Percentiles rank a stretch among this genome's conserved stretches.
Conservation (phyloP, 352 stramenopile species). For the Phytophthora pisi region DNA sequence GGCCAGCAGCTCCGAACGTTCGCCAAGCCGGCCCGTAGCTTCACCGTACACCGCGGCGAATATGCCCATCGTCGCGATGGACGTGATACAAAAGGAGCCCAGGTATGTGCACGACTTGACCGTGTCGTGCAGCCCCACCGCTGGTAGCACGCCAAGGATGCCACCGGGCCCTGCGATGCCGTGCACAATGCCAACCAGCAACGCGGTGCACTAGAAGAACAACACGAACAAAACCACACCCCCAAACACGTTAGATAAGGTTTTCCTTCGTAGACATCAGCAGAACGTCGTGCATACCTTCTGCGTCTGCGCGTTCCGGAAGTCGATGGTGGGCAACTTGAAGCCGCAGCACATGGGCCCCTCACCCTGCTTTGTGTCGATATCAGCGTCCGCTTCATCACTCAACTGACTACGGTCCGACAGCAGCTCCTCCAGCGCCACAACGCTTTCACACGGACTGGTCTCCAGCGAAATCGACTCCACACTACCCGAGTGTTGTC, state of each 20-base stretch:
- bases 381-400: conserved; percentile 26
- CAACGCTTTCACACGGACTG: conserved; percentile 60
- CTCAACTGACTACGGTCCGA: conserved; percentile 30
- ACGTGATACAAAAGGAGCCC: conserved; percentile 88
- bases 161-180: conserved; percentile 83
- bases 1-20: conserved; percentile 75
- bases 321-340: conserved; percentile 58
- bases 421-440: conserved; percentile 59
- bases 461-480: conserved; percentile 44
- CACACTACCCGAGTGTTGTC: conserved; percentile 28
- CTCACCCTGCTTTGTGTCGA: conserved; percentile 22
- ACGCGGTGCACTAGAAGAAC: conserved; percentile 61
- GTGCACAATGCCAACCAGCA: conserved; percentile 91
- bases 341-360: conserved; percentile 48
- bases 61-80: conserved; percentile 90
- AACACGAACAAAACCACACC: neutral
- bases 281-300: conserved; percentile 51
- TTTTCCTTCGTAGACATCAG: neutral
- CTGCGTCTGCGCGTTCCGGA: conserved; percentile 76
- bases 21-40: conserved; percentile 64
- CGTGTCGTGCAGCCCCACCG: conserved; percentile 86
- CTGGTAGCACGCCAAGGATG: conserved; percentile 90
- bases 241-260: neutral
- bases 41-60: conserved; percentile 90
- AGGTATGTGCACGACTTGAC: conserved; percentile 88